These are phyloP conservation scores for Leucaena leucocephala DNA, from an alignment of 306 rosid species.

Conservation along the genomic window DNA sequence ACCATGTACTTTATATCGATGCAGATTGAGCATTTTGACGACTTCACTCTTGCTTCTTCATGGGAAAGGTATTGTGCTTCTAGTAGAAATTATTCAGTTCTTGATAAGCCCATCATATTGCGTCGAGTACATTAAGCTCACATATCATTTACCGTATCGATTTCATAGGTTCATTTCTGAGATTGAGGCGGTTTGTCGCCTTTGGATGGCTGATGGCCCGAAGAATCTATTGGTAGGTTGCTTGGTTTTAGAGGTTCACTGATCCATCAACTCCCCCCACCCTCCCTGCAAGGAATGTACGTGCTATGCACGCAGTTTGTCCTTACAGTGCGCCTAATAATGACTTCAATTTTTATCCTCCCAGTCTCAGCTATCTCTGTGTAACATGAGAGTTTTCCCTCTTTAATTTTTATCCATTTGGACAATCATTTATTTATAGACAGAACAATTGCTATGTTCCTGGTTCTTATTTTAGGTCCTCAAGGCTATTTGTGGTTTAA, in stretches of 20 bases:
- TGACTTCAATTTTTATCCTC: neutral
- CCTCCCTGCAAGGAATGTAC: neutral
- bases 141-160: slow-evolving; percentile 6
- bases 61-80: slow-evolving; percentile 81
- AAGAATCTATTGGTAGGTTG: slow-evolving; percentile 75
- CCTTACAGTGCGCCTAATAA: neutral
- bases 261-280: neutral
- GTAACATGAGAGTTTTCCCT: neutral
- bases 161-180: slow-evolving; percentile 84
- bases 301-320: neutral
- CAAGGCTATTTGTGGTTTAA: neutral
- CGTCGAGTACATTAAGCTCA: neutral
- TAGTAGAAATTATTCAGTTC: slow-evolving; percentile 22
- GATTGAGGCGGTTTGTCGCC: slow-evolving; percentile 86
- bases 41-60: slow-evolving; percentile 93
- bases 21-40: slow-evolving; percentile 96
- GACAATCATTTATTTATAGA: neutral
- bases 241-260: slow-evolving; percentile 25
- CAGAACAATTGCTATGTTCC: neutral
- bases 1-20: neutral
- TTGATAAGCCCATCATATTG: slow-evolving; percentile 3
- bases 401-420: neutral
- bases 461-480: neutral
- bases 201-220: slow-evolving; percentile 87
- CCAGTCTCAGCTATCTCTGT: neutral